Conservation (phyloP, 2,329 filamentous ascomycete species). For the Clonostachys chloroleuca region DNA sequence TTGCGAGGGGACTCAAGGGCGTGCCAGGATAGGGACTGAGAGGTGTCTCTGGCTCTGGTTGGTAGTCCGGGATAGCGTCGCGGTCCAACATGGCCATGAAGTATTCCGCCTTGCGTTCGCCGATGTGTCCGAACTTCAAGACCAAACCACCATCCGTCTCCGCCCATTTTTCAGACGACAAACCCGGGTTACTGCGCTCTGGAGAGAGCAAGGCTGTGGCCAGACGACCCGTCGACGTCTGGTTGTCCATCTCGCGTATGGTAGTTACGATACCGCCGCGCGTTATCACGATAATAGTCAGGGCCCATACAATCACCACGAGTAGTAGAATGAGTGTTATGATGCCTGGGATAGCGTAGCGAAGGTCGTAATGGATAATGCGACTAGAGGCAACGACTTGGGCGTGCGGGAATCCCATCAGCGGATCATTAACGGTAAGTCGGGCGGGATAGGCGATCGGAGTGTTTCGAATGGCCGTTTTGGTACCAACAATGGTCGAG, state of each 20-base stretch:
- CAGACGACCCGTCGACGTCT: neutral
- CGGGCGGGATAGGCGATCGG: too few relatives aligned
- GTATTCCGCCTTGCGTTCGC: too few relatives aligned
- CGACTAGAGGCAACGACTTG: neutral
- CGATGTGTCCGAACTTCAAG: too few relatives aligned
- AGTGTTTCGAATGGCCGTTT: neutral
- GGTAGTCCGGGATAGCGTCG: too few relatives aligned
- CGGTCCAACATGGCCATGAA: too few relatives aligned
- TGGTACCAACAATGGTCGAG: neutral
- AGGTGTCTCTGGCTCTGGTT: too few relatives aligned
- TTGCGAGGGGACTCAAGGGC: too few relatives aligned
- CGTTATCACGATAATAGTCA: neutral
- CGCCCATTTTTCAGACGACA: too few relatives aligned
- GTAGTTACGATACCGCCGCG: neutral
- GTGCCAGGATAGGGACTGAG: too few relatives aligned
- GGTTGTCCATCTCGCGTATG: neutral
- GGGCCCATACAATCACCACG: neutral
- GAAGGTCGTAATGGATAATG: neutral
- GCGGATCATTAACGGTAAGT: too few relatives aligned
- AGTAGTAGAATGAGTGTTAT: neutral
- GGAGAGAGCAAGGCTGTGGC: neutral
- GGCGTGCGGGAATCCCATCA: neutral
- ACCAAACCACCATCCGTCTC: too few relatives aligned
- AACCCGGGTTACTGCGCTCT: neutral
- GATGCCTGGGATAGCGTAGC: neutral